Conservation (phyloP, 2,329 filamentous ascomycete genomes). For the Paracoccidioides lutzii region DNA sequence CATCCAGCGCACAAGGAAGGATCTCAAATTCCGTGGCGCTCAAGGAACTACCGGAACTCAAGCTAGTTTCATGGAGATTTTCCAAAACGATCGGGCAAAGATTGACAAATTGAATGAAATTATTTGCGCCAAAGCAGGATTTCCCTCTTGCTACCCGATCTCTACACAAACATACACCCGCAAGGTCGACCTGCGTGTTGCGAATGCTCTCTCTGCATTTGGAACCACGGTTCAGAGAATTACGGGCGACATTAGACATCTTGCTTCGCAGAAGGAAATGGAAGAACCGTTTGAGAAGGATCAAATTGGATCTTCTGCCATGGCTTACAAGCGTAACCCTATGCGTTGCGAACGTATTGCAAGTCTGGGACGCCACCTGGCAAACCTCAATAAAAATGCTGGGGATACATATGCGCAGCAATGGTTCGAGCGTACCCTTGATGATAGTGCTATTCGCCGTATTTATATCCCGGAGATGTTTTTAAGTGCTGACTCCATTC, state of each 20-base stretch:
- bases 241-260: constrained; percentile 58
- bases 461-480: constrained; percentile 54
- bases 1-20: constrained; percentile 54
- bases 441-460: constrained; percentile 40
- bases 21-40: constrained; percentile 59
- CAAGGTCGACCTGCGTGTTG: constrained; percentile 70
- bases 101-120: constrained; percentile 51
- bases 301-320: constrained; percentile 59
- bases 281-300: constrained; percentile 73
- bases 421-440: constrained; percentile 66
- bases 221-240: constrained; percentile 67
- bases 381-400: constrained; percentile 42
- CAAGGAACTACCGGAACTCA: constrained; percentile 65
- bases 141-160: constrained; percentile 48
- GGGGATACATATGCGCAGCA: constrained; percentile 57
- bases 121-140: constrained; percentile 54
- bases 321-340: constrained; percentile 54
- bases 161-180: constrained; percentile 64
- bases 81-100: constrained; percentile 47
- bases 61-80: constrained; percentile 62
- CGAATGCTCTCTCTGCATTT: constrained; percentile 66
- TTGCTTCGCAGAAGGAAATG: constrained; percentile 66
- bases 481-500: constrained; percentile 54
- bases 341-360: constrained; percentile 44
- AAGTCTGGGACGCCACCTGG: constrained; percentile 44